A percentile compares a stretch with the other conserved stretches of the same genome.
phyloP scores from a whole-genome alignment of 805 yeast genomes.

The Myxozyma geophila region DNA sequence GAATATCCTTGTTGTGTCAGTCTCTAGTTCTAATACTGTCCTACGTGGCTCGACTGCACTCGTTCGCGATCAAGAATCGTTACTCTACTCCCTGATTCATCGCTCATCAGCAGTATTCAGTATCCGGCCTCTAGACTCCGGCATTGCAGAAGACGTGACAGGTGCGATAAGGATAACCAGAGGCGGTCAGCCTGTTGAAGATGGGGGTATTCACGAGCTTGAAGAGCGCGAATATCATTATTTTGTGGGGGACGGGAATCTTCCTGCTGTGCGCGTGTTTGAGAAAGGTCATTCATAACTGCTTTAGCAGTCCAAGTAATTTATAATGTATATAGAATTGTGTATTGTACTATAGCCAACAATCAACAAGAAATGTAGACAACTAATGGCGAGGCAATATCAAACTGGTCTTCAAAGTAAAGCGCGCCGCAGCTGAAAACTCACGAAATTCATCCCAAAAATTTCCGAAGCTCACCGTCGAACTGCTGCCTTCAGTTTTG shows the following conservation, averaged over 20 bases:
- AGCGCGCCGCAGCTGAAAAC: no score
- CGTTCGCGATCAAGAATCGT: conserved; percentile 7
- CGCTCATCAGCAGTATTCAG: conserved; percentile 26
- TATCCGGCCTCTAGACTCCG: conserved; percentile 34
- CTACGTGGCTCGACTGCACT: conserved; percentile 9
- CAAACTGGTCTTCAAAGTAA: no score
- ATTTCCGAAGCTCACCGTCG: no score
- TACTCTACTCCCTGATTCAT: conserved; percentile 6
- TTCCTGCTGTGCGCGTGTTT: conserved; percentile 25
- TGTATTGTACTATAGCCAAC: no score
- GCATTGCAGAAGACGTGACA: conserved; percentile 34
- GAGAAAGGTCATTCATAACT: conserved; percentile 16
- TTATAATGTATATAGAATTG: neutral
- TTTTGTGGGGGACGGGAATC: conserved; percentile 33
- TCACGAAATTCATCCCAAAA: no score
- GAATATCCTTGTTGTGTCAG: neutral
- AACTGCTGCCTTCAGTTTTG: no score
- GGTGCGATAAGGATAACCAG: conserved; percentile 27
- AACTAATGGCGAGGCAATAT: no score
- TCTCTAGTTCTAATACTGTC: conserved; percentile 7
- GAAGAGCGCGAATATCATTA: conserved; percentile 26
- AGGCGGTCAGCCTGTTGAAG: conserved; percentile 26
- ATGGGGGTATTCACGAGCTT: neutral
- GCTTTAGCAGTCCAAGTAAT: neutral
- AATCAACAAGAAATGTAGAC: no score